Evolutionary conservation across 1,284 basidiomycete species (phyloP), one percentile per base, ranked within the genome.

Genomic region (Rhizoctonia solani): DNA sequence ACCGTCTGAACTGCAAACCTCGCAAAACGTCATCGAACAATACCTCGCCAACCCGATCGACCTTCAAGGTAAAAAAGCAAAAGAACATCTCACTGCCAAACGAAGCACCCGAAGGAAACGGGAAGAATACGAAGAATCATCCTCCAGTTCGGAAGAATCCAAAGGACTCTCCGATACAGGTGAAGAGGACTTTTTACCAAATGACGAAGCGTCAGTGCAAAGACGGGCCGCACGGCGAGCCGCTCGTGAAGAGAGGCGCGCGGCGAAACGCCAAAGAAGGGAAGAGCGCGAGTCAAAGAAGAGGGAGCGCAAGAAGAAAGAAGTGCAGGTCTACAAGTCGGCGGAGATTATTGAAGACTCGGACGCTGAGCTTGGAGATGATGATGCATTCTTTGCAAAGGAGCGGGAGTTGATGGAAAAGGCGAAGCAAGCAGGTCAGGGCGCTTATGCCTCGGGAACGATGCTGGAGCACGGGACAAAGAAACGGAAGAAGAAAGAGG

Each of bases 271-370:
- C 65, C 65, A 25, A 50, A 65, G 50, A 49, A 58, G 44, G 49
- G 82, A 82, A 70, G 79, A 79, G 76, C 73, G 54, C 75, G 73
- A 29, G 25, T 37, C 58, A 66, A 81, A 71, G 37, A 73, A 74
- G 79, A 67, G 68, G 74, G 68, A 53, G 37, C 83, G 81, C 79
- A 85, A 86, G 77, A 81, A 79, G 73, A 85, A 87, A 74, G 92
- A 95, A 76, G 82, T 86, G 73, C 82, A 87, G 76, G 77, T 80
- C 66, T 95, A 90, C 82, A 94, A 94, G 77, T 90, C 87, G 11
- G 93, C 93, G 4, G 89, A 93, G 75, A 93, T 95, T 75, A 93
- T 95, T 74, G 85, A 89, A 74, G 93, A 95, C 76, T 92, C 90
- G 72, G 93, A 96, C 73, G 90, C 82, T 69, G 91, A 92, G 75